Conservation (phyloP, 2,329 filamentous ascomycete genomes). For the Volutella citrinella region DNA sequence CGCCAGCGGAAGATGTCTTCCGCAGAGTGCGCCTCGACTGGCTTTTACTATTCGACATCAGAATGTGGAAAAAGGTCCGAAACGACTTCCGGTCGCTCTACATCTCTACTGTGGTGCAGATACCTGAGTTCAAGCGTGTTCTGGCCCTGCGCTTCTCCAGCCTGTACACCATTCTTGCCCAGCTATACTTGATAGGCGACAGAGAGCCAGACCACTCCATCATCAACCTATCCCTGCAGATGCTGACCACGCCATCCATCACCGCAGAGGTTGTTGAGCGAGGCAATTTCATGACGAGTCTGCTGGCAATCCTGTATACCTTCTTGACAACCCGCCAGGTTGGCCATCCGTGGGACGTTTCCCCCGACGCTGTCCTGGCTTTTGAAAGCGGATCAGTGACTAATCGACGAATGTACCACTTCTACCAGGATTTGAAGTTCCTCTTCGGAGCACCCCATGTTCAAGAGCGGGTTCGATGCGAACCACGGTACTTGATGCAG, state of each 20-base stretch:
- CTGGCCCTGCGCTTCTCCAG: conserved; percentile 91
- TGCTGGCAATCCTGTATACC: conserved; percentile 95
- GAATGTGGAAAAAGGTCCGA: conserved; percentile 94
- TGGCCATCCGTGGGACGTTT: conserved; percentile 86
- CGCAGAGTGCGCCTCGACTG: conserved; percentile 88
- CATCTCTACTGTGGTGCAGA: conserved; percentile 92
- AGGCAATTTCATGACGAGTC: conserved; percentile 91
- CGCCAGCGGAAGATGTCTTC: conserved; percentile 81
- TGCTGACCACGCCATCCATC: conserved; percentile 94
- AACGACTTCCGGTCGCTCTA: conserved; percentile 90
- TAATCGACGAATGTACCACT: conserved; percentile 94
- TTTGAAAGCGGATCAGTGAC: conserved; percentile 95
- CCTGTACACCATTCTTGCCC: conserved; percentile 87
- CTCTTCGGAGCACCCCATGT: conserved; percentile 86
- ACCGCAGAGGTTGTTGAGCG: conserved; percentile 92
- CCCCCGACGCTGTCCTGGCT: conserved; percentile 79
- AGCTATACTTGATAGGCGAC: conserved; percentile 93
- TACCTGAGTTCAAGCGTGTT: conserved; percentile 94
- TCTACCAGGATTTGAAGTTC: conserved; percentile 92
- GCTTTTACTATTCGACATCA: conserved; percentile 88
- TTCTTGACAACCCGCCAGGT: conserved; percentile 96
- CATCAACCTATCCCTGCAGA: conserved; percentile 94
- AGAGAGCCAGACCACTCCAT: conserved; percentile 97
- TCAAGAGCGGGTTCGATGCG: conserved; percentile 76
- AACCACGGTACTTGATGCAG: conserved; percentile 86